Evolutionary conservation across 176 grass and related monocot genomes (phyloP).

Genomic region (Neostapfia colusana): DNA sequence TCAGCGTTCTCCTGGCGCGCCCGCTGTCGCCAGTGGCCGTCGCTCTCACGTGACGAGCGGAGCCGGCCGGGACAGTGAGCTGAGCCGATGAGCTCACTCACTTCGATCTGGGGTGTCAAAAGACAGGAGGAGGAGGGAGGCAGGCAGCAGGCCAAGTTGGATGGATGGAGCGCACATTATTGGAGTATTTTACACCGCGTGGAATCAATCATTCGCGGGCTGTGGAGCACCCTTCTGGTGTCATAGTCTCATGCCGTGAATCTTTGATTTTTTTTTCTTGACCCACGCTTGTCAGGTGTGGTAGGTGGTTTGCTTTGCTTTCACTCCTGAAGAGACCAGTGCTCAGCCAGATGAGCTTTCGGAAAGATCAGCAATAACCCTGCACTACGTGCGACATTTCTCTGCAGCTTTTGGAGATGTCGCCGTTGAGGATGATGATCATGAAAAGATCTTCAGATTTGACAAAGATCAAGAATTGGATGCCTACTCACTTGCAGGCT

Average conservation of each 20-base stretch:
- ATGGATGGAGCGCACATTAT: slow-evolving; percentile 12
- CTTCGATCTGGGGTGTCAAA: slow-evolving; percentile 9
- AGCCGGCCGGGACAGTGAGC: neutral
- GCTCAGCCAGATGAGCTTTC: neutral
- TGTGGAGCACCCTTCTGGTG: neutral
- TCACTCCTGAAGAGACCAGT: neutral
- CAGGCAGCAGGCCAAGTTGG: slow-evolving; percentile 19
- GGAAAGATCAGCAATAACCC: slow-evolving; percentile 12
- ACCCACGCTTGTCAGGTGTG: neutral
- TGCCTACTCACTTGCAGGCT: too few relatives aligned
- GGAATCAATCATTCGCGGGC: slow-evolving; percentile 33
- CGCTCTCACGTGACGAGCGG: slow-evolving; percentile 37
- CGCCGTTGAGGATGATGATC: neutral
- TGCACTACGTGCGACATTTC: neutral
- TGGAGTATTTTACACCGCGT: slow-evolving; percentile 18
- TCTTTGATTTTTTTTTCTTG: slow-evolving; percentile 20
- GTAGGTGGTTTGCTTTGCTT: slow-evolving; percentile 37
- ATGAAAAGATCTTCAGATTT: slow-evolving; percentile 34
- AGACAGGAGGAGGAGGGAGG: neutral
- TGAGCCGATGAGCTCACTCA: neutral
- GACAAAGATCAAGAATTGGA: neutral
- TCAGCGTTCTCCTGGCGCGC: slow-evolving; percentile 27
- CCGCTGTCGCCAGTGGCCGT: slow-evolving; percentile 3
- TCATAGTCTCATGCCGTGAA: slow-evolving; percentile 7
- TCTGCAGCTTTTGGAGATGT: slow-evolving; percentile 15